Percentiles rank a stretch among this genome's conserved stretches.
phyloP scores from a whole-genome alignment of 371 early-diverging fungal species.

The Actinomucor elegans region DNA sequence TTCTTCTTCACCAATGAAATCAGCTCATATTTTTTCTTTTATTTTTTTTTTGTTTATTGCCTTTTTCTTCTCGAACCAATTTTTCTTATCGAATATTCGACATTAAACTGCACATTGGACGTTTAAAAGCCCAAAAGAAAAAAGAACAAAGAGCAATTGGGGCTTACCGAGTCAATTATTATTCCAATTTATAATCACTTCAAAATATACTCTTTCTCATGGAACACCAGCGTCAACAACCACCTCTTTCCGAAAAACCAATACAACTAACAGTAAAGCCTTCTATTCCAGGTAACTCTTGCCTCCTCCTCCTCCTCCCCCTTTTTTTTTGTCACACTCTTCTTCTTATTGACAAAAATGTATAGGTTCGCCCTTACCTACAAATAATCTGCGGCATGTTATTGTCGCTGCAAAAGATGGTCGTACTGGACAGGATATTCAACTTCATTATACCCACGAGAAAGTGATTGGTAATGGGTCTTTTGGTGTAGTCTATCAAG shows the following conservation, averaged over 20 bases:
- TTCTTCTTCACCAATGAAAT: background rate
- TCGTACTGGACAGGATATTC: conserved; percentile 76
- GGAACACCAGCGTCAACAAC: conserved; percentile 10
- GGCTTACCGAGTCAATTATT: too few species aligned
- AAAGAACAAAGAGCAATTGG: too few species aligned
- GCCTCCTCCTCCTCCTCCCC: too few species aligned
- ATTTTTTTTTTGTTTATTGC: background rate
- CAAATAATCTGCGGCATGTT: conserved; percentile 16
- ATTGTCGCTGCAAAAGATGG: conserved; percentile 80
- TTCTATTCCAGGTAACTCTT: conserved; percentile 1
- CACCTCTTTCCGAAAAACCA: conserved; percentile 5
- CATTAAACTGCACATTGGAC: too few species aligned
- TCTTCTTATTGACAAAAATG: too few species aligned
- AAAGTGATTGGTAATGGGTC: conserved; percentile 94
- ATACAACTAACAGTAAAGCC: conserved; percentile 8
- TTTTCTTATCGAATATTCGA: too few species aligned
- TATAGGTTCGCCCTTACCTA: conserved; percentile 12
- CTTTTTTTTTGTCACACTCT: background rate
- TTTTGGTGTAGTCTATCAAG: conserved; percentile 97
- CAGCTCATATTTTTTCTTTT: background rate
- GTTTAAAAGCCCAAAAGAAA: too few species aligned
- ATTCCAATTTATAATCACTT: too few species aligned
- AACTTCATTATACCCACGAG: conserved; percentile 87
- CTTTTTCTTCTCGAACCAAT: background rate
- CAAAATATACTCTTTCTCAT: too few species aligned